phyloP scores from a whole-genome alignment of 176 grass and related monocot genomes.

The Juncus effusus region DNA sequence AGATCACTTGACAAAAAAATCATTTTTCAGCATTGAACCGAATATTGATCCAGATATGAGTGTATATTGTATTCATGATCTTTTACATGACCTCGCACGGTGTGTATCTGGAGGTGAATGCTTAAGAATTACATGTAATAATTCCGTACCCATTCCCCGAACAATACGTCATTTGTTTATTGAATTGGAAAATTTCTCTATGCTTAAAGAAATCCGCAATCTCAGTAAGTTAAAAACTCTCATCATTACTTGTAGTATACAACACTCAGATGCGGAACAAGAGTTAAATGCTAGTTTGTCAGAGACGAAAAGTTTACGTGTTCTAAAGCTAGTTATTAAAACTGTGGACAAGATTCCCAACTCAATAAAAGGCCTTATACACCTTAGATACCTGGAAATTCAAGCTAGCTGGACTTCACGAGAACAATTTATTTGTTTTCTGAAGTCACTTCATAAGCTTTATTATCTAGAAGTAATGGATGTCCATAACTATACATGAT shows the following conservation, averaged over 20 bases:
- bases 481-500: no score
- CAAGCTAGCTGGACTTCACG: not conserved
- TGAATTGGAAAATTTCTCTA: not conserved
- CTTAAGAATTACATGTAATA: no score
- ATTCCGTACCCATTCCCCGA: not conserved
- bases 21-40: no score
- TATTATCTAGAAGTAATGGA: constrained; percentile 13
- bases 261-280: not conserved
- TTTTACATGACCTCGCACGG: no score
- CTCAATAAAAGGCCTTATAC: constrained; percentile 8
- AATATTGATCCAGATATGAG: no score
- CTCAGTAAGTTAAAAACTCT: not conserved
- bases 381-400: constrained; percentile 16
- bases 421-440: constrained; percentile 2
- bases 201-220: not conserved
- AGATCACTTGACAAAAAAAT: no score
- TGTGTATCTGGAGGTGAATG: no score
- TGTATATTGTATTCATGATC: no score
- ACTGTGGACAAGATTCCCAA: constrained; percentile 2
- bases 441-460: constrained; percentile 9
- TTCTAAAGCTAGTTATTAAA: constrained; percentile 3
- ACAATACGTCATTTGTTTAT: no score
- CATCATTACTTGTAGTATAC: not conserved
- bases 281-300: not conserved
- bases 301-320: not conserved